phyloP scores from a whole-genome alignment of 768 basidiomycete species.

The Auricularia heimuer region DNA sequence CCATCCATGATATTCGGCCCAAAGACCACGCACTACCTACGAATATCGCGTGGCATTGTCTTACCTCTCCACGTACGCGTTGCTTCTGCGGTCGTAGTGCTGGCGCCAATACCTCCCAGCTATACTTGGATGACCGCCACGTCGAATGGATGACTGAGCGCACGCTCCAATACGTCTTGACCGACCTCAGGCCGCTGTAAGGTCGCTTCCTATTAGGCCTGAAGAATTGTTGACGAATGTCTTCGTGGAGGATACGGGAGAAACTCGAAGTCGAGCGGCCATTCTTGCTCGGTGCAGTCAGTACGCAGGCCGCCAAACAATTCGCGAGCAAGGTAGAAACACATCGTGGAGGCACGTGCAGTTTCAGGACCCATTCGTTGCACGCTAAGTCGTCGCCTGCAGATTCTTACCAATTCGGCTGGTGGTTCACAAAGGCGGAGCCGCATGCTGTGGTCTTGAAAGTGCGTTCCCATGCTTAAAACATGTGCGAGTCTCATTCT shows the following conservation, averaged over 20 bases:
- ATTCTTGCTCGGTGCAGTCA: neutral
- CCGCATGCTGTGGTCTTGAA: slow-evolving; percentile 76
- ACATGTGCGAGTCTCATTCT: neutral
- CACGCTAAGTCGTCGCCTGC: slow-evolving; percentile 4
- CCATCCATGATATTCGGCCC: slow-evolving; percentile 50
- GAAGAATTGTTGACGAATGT: neutral
- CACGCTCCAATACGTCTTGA: slow-evolving; percentile 69
- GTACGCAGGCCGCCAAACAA: neutral
- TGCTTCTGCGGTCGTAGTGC: neutral
- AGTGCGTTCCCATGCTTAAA: slow-evolving; percentile 29
- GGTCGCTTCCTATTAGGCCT: neutral
- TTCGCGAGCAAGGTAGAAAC: neutral
- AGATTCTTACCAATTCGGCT: slow-evolving; percentile 88
- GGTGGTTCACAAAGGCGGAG: slow-evolving; percentile 76
- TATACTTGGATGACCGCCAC: slow-evolving; percentile 85
- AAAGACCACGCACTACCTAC: slow-evolving; percentile 74
- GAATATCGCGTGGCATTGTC: slow-evolving; percentile 61
- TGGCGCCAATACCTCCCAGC: slow-evolving; percentile 25
- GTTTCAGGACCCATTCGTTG: neutral
- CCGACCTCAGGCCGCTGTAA: slow-evolving; percentile 66
- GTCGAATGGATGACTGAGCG: slow-evolving; percentile 84
- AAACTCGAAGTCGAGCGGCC: neutral
- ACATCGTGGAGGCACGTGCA: neutral
- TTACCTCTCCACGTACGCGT: slow-evolving; percentile 67
- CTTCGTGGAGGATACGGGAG: neutral